Evolutionary conservation across 2,329 filamentous ascomycete species (phyloP).

Genomic region (Periconia sp.): DNA sequence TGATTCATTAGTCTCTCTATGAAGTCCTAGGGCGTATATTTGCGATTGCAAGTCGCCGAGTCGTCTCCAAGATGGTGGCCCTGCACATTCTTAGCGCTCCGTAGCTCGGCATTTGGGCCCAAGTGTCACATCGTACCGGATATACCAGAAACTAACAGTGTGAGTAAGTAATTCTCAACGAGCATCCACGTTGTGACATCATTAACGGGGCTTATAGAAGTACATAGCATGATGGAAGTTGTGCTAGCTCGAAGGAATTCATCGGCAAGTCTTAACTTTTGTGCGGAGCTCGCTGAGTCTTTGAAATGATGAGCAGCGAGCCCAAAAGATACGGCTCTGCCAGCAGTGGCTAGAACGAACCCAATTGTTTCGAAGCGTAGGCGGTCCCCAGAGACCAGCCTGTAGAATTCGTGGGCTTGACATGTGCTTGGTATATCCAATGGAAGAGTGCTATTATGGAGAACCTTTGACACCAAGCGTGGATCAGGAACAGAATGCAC

Average conservation of each 20-base stretch:
- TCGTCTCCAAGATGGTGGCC: slow-evolving; percentile 39
- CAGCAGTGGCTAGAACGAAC: slow-evolving; percentile 46
- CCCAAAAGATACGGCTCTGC: slow-evolving; percentile 36
- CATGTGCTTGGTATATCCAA: slow-evolving; percentile 30
- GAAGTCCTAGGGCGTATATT: slow-evolving; percentile 39
- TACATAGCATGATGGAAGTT: slow-evolving; percentile 45
- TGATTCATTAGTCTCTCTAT: slow-evolving; percentile 33
- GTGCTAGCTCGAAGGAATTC: slow-evolving; percentile 45
- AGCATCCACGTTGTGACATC: slow-evolving; percentile 45
- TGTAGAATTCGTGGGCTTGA: slow-evolving; percentile 44
- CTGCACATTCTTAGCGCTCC: slow-evolving; percentile 13
- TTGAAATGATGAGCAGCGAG: slow-evolving; percentile 26
- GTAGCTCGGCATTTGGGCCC: background rate
- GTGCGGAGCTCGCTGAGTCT: slow-evolving; percentile 19
- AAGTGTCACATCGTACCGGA: no score
- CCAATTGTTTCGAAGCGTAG: slow-evolving; percentile 49
- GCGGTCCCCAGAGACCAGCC: slow-evolving; percentile 44
- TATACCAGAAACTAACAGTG: no score
- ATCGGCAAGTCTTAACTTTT: slow-evolving; percentile 31
- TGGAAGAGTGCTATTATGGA: slow-evolving; percentile 35
- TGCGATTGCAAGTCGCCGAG: slow-evolving; percentile 38
- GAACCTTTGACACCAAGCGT: slow-evolving; percentile 28
- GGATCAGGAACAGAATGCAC: slow-evolving; percentile 27
- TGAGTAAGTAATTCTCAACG: slow-evolving; percentile 45
- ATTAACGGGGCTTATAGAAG: slow-evolving; percentile 46